phyloP scores from a whole-genome alignment of 2,329 filamentous ascomycete species.

The Aspergillus candidus region DNA sequence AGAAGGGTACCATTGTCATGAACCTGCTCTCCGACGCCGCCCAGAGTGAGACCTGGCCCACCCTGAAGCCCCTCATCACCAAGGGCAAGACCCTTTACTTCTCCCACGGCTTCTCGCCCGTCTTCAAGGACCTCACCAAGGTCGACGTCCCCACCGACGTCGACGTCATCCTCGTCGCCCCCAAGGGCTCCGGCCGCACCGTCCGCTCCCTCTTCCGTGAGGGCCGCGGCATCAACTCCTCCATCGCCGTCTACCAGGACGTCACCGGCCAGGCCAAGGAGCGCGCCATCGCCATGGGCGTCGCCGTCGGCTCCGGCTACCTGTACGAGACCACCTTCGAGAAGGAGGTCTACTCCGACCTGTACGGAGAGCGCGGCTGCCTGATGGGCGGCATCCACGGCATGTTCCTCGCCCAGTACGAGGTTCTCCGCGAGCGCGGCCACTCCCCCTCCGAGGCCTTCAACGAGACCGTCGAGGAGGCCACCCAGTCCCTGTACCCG shows the following conservation, averaged over 20 bases:
- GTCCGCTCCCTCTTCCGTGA: conserved; percentile 98
- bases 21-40: conserved; percentile 97
- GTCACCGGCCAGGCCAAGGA: conserved; percentile 97
- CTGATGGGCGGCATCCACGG: conserved; percentile 99
- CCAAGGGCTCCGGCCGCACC: conserved; percentile 98
- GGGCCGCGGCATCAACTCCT: conserved; percentile 99
- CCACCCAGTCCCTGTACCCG: conserved; percentile 95
- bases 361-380: conserved; percentile 99
- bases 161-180: conserved; percentile 98
- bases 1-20: conserved; percentile 92
- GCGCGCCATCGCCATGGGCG: conserved; percentile 93
- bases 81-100: conserved; percentile 99
- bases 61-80: conserved; percentile 94
- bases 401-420: conserved; percentile 99
- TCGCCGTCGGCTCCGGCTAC: conserved; percentile 95
- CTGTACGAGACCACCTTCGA: conserved; percentile 99
- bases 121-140: conserved; percentile 99
- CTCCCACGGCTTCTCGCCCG: conserved; percentile 99
- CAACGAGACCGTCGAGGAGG: conserved; percentile 99
- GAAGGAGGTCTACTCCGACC: conserved; percentile 99
- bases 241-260: conserved; percentile 96
- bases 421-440: conserved; percentile 97
- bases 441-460: conserved; percentile 98
- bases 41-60: conserved; percentile 97
- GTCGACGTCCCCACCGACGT: conserved; percentile 93